Conservation (phyloP, 441 rosid species). For the Melastoma candidum region DNA sequence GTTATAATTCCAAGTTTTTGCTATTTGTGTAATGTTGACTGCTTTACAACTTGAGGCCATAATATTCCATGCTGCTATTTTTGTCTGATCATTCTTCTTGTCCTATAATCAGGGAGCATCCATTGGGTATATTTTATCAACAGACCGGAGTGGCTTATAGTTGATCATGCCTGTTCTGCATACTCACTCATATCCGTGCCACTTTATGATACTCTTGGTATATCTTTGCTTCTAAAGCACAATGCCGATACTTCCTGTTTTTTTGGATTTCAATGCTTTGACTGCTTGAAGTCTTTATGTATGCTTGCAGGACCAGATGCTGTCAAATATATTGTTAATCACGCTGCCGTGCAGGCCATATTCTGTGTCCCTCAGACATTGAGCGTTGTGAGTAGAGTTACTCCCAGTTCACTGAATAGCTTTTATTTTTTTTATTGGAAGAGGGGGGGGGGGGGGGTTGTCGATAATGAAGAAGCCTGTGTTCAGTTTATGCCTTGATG, state of each 20-base stretch:
- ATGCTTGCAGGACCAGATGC: slow-evolving; percentile 85
- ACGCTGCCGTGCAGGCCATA: slow-evolving; percentile 77
- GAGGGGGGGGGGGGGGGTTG: no score
- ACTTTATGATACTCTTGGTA: slow-evolving; percentile 94
- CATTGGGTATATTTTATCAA: slow-evolving; percentile 84
- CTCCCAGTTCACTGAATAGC: slow-evolving; percentile 2
- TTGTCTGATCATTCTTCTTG: not conserved
- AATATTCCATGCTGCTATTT: not conserved
- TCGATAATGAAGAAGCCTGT: no score
- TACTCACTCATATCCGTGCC: slow-evolving; percentile 91
- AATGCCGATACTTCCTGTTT: slow-evolving; percentile 4
- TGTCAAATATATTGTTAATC: slow-evolving; percentile 76
- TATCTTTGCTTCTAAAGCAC: slow-evolving; percentile 12
- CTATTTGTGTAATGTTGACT: not conserved
- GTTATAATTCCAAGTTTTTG: slow-evolving; percentile 16
- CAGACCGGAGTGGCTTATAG: slow-evolving; percentile 90
- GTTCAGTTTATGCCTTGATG: no score
- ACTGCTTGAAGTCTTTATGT: no score
- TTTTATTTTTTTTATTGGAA: no score
- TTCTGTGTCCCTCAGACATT: slow-evolving; percentile 87
- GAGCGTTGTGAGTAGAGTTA: slow-evolving; percentile 42
- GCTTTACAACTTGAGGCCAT: no score
- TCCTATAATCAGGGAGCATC: slow-evolving; percentile 51
- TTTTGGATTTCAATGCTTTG: not conserved
- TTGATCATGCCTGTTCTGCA: slow-evolving; percentile 95